Percentiles rank a stretch among this genome's conserved stretches.
phyloP scores from a whole-genome alignment of 2,329 filamentous ascomycete species.

The Diaporthe citriasiana region DNA sequence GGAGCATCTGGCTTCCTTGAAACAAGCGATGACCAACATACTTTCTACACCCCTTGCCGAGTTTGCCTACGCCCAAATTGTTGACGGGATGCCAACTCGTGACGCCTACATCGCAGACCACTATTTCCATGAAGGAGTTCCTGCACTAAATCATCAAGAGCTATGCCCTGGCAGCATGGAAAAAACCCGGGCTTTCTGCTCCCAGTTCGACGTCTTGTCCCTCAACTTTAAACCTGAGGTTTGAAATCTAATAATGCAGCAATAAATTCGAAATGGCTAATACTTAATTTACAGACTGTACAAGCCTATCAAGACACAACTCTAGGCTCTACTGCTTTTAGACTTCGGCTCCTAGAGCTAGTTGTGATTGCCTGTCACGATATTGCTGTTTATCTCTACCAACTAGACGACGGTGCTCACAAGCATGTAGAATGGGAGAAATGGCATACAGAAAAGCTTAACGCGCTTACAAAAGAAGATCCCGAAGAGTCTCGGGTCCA shows the following conservation, averaged over 20 bases:
- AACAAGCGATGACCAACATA: constrained; percentile 10
- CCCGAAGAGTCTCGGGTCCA: constrained; percentile 33
- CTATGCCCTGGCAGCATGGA: constrained; percentile 39
- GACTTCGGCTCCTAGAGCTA: constrained; percentile 51
- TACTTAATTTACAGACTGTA: constrained; percentile 44
- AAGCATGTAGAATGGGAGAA: constrained; percentile 44
- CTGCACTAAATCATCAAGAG: constrained; percentile 13
- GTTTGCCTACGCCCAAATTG: constrained; percentile 31
- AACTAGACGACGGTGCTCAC: constrained; percentile 44
- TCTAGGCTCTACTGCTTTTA: constrained; percentile 47
- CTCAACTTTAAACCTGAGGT: constrained; percentile 5
- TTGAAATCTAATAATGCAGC: background rate
- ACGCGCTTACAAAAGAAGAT: constrained; percentile 44
- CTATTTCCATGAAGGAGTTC: background rate
- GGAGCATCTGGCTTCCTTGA: background rate
- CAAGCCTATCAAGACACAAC: constrained; percentile 46
- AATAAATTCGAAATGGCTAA: background rate
- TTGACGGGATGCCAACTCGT: constrained; percentile 22
- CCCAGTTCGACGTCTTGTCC: constrained; percentile 29
- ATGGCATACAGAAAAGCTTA: constrained; percentile 9
- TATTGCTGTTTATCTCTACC: constrained; percentile 48
- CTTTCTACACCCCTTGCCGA: constrained; percentile 9
- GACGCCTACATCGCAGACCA: background rate
- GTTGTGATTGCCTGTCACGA: constrained; percentile 49
- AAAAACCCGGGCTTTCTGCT: constrained; percentile 28